phyloP scores from a whole-genome alignment of 2,329 filamentous ascomycete species.

The Trichocomaceae sp. region DNA sequence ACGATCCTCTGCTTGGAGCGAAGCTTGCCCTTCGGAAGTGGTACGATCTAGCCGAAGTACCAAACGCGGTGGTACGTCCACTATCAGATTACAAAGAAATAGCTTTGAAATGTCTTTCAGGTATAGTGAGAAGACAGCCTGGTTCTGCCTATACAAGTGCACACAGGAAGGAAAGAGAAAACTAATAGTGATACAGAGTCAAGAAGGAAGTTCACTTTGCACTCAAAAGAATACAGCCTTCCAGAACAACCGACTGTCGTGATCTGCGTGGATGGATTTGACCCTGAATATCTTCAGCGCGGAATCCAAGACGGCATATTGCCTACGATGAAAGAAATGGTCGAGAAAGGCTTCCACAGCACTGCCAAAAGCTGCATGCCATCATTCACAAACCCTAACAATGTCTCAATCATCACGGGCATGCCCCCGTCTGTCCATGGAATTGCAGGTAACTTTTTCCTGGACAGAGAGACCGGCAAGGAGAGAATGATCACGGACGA shows the following conservation, averaged over 20 bases:
- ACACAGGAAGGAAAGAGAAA: not conserved
- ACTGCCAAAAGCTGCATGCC: slow-evolving; percentile 39
- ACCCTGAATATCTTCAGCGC: slow-evolving; percentile 35
- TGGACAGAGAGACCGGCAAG: slow-evolving; percentile 35
- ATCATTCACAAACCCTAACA: slow-evolving; percentile 43
- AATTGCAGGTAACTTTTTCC: slow-evolving; percentile 41
- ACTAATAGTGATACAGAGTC: not conserved
- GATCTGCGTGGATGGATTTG: slow-evolving; percentile 41
- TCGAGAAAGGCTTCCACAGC: slow-evolving; percentile 33
- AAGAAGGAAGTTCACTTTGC: slow-evolving; percentile 15
- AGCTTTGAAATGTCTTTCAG: slow-evolving; percentile 15
- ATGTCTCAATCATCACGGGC: slow-evolving; percentile 42
- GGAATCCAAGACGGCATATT: slow-evolving; percentile 31
- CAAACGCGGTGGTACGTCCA: slow-evolving; percentile 17
- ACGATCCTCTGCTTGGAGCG: slow-evolving; percentile 22
- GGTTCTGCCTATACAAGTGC: not conserved
- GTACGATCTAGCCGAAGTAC: slow-evolving; percentile 24
- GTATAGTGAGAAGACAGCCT: slow-evolving; percentile 3
- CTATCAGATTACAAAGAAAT: slow-evolving; percentile 22
- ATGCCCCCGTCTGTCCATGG: slow-evolving; percentile 36
- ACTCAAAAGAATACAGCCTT: slow-evolving; percentile 26
- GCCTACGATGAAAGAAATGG: slow-evolving; percentile 28
- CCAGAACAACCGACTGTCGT: slow-evolving; percentile 35
- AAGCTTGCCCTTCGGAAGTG: slow-evolving; percentile 24
- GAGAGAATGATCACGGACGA: slow-evolving; percentile 40